These are phyloP conservation scores for Fomitopsis serialis DNA, from an alignment of 768 basidiomycete genomes.

Conservation along the genomic window DNA sequence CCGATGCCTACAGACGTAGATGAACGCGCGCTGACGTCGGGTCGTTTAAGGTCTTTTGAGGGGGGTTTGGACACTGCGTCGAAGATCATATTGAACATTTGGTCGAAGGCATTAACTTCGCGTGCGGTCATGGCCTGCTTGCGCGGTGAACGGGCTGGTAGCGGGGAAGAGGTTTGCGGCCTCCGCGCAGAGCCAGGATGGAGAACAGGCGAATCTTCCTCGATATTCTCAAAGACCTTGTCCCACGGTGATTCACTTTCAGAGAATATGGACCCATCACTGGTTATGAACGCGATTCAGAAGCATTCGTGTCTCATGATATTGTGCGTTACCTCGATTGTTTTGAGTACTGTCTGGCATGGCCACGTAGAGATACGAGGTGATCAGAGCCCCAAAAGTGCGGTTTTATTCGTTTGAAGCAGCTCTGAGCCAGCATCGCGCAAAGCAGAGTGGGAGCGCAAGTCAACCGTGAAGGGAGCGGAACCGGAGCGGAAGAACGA, in stretches of 20 bases:
- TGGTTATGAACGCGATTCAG: neutral
- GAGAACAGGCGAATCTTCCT: constrained; percentile 23
- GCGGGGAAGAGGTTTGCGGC: neutral
- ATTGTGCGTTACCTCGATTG: too few relatives aligned
- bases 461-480: too few relatives aligned
- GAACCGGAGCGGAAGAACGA: too few relatives aligned
- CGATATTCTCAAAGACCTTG: constrained; percentile 45
- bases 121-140: constrained; percentile 63
- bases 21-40: constrained; percentile 5
- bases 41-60: neutral
- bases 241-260: constrained; percentile 42
- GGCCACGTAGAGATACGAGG: too few relatives aligned
- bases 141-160: constrained; percentile 16
- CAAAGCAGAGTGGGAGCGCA: too few relatives aligned
- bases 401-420: too few relatives aligned
- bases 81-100: constrained; percentile 73
- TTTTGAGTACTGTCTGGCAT: too few relatives aligned
- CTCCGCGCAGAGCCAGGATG: constrained; percentile 14
- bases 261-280: constrained; percentile 22
- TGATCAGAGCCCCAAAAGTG: too few relatives aligned
- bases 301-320: too few relatives aligned
- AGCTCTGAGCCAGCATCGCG: too few relatives aligned
- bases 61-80: neutral
- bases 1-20: constrained; percentile 13
- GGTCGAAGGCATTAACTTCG: constrained; percentile 62